Percentiles rank a stretch among this genome's conserved stretches.
phyloP scores from a whole-genome alignment of 352 stramenopile genomes.

The Globisporangium recalcitrans region DNA sequence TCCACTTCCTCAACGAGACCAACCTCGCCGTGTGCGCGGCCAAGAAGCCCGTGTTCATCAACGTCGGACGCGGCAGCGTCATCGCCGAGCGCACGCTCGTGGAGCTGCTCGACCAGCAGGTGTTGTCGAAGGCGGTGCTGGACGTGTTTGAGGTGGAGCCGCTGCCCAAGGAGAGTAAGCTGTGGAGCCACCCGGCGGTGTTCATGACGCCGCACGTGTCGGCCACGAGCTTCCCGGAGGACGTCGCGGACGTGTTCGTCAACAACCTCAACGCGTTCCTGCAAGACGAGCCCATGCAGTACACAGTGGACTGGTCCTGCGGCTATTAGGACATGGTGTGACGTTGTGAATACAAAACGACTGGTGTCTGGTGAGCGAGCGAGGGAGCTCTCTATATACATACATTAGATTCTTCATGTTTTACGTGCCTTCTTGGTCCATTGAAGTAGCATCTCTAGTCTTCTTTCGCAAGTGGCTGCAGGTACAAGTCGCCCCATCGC shows the following conservation, averaged over 20 bases:
- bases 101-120: conserved; percentile 47
- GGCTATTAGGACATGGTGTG: conserved; percentile 32
- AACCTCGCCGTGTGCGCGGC: conserved; percentile 35
- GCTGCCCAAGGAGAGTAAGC: conserved; percentile 36
- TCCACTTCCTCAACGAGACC: conserved; percentile 48
- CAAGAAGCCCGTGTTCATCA: conserved; percentile 85
- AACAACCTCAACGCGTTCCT: conserved; percentile 52
- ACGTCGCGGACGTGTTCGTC: conserved; percentile 75
- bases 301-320: conserved; percentile 41
- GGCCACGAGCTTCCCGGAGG: conserved; percentile 62
- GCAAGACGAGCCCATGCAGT: conserved; percentile 30
- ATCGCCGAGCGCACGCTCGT: conserved; percentile 54
- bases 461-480: conserved; percentile 22
- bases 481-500: conserved; percentile 30
- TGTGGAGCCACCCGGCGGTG: conserved; percentile 64
- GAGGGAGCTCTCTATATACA: conserved; percentile 17
- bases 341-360: not conserved
- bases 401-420: conserved; percentile 9
- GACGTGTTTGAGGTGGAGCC: conserved; percentile 63
- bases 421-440: conserved; percentile 5
- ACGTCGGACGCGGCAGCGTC: conserved; percentile 83
- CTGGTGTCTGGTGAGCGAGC: not conserved
- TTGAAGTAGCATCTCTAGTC: conserved; percentile 8
- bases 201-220: conserved; percentile 80
- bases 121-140: conserved; percentile 57